These are phyloP conservation scores for Septoria petroselini DNA, from an alignment of 2,329 filamentous ascomycete genomes.

Conservation along the genomic window DNA sequence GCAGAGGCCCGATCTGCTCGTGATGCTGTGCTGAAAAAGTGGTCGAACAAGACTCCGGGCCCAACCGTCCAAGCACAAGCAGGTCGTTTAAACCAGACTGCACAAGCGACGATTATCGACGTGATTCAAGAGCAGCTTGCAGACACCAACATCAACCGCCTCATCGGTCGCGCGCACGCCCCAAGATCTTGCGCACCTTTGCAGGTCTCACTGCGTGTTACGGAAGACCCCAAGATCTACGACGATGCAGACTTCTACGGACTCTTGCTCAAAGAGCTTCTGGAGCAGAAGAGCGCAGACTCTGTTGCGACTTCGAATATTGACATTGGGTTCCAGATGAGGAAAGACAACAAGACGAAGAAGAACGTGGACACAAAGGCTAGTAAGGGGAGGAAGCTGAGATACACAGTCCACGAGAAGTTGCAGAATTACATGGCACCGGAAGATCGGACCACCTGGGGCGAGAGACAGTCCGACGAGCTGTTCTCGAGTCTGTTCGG, in stretches of 20 bases:
- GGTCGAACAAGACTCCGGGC: slow-evolving; percentile 75
- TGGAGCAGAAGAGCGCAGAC: slow-evolving; percentile 73
- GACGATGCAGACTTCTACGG: slow-evolving; percentile 97
- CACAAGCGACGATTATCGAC: slow-evolving; percentile 65
- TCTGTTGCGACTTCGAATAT: slow-evolving; percentile 44
- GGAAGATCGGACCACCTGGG: slow-evolving; percentile 78
- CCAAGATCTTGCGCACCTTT: slow-evolving; percentile 74
- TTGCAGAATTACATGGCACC: slow-evolving; percentile 97
- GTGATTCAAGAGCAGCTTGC: slow-evolving; percentile 67
- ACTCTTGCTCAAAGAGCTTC: slow-evolving; percentile 83
- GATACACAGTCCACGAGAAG: slow-evolving; percentile 95
- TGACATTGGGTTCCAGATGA: slow-evolving; percentile 44
- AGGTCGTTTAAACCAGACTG: slow-evolving; percentile 58
- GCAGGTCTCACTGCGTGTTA: slow-evolving; percentile 50
- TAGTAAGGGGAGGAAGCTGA: slow-evolving; percentile 89
- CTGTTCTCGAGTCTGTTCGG: slow-evolving; percentile 53
- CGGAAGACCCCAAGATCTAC: slow-evolving; percentile 66
- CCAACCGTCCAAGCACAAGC: slow-evolving; percentile 56
- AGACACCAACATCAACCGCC: slow-evolving; percentile 55
- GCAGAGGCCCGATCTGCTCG: slow-evolving; percentile 58
- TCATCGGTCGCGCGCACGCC: slow-evolving; percentile 65
- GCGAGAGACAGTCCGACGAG: slow-evolving; percentile 70
- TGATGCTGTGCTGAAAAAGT: slow-evolving; percentile 76
- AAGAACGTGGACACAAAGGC: slow-evolving; percentile 88
- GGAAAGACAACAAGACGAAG: slow-evolving; percentile 77